Conservation (phyloP, 352 stramenopile genomes). For the Pilasporangium apinafurcum region DNA sequence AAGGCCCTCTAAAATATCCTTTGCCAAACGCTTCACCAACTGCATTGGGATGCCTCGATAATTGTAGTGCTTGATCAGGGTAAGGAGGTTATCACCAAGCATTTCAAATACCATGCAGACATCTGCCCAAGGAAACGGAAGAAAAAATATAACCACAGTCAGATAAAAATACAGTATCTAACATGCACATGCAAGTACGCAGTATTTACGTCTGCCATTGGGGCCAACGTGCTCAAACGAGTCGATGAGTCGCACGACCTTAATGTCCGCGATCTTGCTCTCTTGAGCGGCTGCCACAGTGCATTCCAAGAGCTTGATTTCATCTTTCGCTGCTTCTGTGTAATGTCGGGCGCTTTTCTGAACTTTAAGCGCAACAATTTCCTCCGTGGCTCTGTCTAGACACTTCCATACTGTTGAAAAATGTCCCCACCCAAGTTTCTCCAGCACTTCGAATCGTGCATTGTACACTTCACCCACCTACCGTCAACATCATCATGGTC, state of each 20-base stretch:
- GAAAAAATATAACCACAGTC: not conserved
- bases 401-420: constrained; percentile 99
- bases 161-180: constrained; percentile 2
- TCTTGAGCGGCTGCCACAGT: constrained; percentile 56
- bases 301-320: constrained; percentile 96
- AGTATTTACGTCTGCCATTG: constrained; percentile 86
- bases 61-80: constrained; percentile 99
- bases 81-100: constrained; percentile 97
- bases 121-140: constrained; percentile 26
- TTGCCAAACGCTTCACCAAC: constrained; percentile 93
- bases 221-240: constrained; percentile 96
- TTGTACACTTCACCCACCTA: constrained; percentile 90
- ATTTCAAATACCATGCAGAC: constrained; percentile 99
- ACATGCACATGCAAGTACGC: constrained; percentile 3
- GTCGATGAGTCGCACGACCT: constrained; percentile 81
- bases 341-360: constrained; percentile 98
- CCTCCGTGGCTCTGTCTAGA: constrained; percentile 73
- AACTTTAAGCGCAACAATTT: constrained; percentile 95
- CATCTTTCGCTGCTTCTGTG: constrained; percentile 97
- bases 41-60: constrained; percentile 96
- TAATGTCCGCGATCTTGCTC: constrained; percentile 18
- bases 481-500: not conserved
- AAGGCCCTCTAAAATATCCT: constrained; percentile 94
- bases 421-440: constrained; percentile 99
- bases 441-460: constrained; percentile 92